phyloP scores from a whole-genome alignment of 495 filamentous ascomycete genomes.

The Aspergillus baeticus region DNA sequence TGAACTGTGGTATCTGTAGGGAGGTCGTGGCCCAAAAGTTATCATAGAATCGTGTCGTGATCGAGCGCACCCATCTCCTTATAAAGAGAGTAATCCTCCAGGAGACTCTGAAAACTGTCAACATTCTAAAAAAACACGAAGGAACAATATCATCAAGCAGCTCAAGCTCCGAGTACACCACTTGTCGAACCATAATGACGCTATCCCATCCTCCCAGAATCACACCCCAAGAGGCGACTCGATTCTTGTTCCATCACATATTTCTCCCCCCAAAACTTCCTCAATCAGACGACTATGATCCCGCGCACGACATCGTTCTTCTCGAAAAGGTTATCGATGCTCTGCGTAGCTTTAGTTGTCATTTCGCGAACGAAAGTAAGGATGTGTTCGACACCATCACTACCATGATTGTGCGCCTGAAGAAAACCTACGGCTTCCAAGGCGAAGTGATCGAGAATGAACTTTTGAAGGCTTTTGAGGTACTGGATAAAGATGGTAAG shows the following conservation, averaged over 20 bases:
- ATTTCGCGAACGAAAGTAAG: slow-evolving; percentile 5
- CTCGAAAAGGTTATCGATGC: slow-evolving; percentile 18
- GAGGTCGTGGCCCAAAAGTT: too few species aligned
- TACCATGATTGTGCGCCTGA: slow-evolving; percentile 22
- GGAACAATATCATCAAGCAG: too few species aligned
- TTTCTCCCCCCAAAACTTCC: slow-evolving; percentile 60
- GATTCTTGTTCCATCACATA: slow-evolving; percentile 54
- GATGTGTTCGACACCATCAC: slow-evolving; percentile 1
- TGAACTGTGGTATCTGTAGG: too few species aligned
- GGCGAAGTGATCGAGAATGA: slow-evolving; percentile 17
- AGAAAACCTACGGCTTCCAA: slow-evolving; percentile 8
- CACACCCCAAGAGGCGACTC: too few species aligned
- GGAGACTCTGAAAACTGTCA: too few species aligned
- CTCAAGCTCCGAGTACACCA: too few species aligned
- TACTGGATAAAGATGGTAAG: slow-evolving; percentile 12
- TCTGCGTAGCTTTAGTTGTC: slow-evolving; percentile 22
- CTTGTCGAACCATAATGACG: too few species aligned
- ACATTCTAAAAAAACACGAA: too few species aligned
- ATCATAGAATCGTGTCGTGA: too few species aligned
- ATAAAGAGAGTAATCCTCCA: too few species aligned
- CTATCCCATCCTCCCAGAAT: too few species aligned
- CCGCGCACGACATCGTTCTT: slow-evolving; percentile 15
- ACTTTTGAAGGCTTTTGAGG: slow-evolving; percentile 7
- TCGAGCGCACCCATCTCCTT: too few species aligned
- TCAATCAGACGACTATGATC: slow-evolving; percentile 38